These are phyloP conservation scores for Alloteropsis semialata DNA, from an alignment of 176 grass and related monocot species.

Conservation along the genomic window DNA sequence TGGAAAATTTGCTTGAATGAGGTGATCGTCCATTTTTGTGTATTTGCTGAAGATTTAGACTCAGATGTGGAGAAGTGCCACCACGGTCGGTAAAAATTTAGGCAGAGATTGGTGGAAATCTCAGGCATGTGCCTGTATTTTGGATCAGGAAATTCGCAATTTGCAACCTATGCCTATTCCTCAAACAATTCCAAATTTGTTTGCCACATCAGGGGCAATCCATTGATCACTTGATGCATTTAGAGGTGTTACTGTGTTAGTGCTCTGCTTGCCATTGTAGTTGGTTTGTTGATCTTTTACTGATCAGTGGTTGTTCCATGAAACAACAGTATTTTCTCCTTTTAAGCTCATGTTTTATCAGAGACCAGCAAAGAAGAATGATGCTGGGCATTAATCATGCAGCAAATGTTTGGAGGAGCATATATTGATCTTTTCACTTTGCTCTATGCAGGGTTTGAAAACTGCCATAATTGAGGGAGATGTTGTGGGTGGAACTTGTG, in stretches of 20 bases:
- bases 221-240: not conserved
- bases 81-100: not conserved
- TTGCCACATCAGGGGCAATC: not conserved
- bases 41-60: not conserved
- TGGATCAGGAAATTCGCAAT: not conserved
- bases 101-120: not conserved
- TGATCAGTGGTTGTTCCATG: not conserved
- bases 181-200: not conserved
- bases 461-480: conserved; percentile 97
- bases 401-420: not conserved
- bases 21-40: not conserved
- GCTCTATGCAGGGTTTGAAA: conserved; percentile 65
- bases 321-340: not conserved
- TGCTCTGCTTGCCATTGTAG: not conserved
- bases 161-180: not conserved
- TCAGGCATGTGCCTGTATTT: not conserved
- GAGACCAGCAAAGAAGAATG: not conserved
- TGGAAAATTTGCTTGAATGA: not conserved
- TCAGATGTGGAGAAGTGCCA: not conserved
- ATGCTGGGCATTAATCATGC: not conserved
- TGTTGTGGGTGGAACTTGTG: conserved; percentile 89
- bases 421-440: not conserved
- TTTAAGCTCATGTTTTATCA: not conserved
- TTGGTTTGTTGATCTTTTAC: not conserved
- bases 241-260: not conserved